Evolutionary conservation across 2,329 filamentous ascomycete species (phyloP).

Genomic region (Fusarium circinatum): DNA sequence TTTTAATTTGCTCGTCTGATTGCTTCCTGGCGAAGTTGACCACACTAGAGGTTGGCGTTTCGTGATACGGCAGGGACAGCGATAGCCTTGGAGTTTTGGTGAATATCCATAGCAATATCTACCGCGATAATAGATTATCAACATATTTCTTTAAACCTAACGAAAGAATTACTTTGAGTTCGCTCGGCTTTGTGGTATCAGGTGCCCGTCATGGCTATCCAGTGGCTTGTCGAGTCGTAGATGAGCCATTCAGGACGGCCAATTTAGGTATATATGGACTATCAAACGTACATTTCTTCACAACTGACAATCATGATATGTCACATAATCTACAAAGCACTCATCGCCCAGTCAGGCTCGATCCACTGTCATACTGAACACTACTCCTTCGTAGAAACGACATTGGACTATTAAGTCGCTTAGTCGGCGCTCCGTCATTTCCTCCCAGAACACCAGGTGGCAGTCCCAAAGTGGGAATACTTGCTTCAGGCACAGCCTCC

Average conservation of each 20-base stretch:
- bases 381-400: constrained; percentile 60
- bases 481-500: constrained; percentile 63
- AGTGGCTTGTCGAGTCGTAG: neutral
- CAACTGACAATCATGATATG: constrained; percentile 5
- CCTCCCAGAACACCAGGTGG: constrained; percentile 62
- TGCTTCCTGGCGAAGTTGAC: constrained; percentile 38
- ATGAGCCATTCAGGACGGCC: neutral
- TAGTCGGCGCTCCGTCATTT: constrained; percentile 43
- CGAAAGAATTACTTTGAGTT: neutral
- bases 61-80: constrained; percentile 16
- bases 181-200: neutral
- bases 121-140: constrained; percentile 24
- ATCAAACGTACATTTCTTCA: neutral
- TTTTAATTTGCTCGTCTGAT: constrained; percentile 3
- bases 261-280: neutral
- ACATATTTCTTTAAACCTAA: neutral
- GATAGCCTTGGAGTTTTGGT: constrained; percentile 27
- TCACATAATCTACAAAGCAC: neutral
- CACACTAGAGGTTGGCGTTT: constrained; percentile 38
- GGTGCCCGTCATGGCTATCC: neutral
- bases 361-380: constrained; percentile 55
- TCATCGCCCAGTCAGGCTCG: constrained; percentile 35
- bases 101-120: constrained; percentile 28
- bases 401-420: constrained; percentile 58
- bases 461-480: constrained; percentile 68